A percentile compares a stretch with the other conserved stretches of the same genome.
These are phyloP conservation scores for Beauveria brongniartii DNA, from an alignment of 2,329 filamentous ascomycete genomes.

Conservation along the genomic window DNA sequence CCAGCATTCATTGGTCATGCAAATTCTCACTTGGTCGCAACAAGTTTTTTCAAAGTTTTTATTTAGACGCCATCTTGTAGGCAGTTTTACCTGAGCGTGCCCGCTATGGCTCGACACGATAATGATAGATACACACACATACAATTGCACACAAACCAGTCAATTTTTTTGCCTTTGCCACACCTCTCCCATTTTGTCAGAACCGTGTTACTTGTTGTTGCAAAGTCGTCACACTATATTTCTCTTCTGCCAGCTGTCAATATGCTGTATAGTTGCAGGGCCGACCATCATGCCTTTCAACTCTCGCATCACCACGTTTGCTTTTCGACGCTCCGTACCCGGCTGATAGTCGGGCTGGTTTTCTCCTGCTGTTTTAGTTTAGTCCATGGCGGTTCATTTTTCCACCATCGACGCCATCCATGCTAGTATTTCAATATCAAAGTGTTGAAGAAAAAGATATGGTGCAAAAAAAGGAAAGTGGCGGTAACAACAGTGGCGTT, in stretches of 20 bases:
- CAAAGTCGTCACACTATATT: slow-evolving; percentile 3
- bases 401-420: slow-evolving; percentile 6
- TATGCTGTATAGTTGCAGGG: background rate
- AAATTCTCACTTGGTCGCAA: background rate
- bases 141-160: slow-evolving; percentile 4
- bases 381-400: background rate
- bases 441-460: background rate
- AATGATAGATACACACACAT: slow-evolving; percentile 5
- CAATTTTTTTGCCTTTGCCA: slow-evolving; percentile 1
- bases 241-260: background rate
- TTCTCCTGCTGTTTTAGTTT: background rate
- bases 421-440: slow-evolving; percentile 3
- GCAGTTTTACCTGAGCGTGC: background rate
- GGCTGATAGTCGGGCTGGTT: background rate
- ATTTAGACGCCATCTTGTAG: background rate
- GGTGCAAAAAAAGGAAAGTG: background rate
- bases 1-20: background rate
- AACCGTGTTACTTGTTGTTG: background rate
- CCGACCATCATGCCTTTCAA: background rate
- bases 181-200: background rate
- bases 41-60: background rate
- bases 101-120: background rate
- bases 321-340: background rate
- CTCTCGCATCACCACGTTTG: background rate
- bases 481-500: background rate